Evolutionary conservation across 176 grass and related monocot genomes (phyloP).

Genomic region (Aegilops speltoides): DNA sequence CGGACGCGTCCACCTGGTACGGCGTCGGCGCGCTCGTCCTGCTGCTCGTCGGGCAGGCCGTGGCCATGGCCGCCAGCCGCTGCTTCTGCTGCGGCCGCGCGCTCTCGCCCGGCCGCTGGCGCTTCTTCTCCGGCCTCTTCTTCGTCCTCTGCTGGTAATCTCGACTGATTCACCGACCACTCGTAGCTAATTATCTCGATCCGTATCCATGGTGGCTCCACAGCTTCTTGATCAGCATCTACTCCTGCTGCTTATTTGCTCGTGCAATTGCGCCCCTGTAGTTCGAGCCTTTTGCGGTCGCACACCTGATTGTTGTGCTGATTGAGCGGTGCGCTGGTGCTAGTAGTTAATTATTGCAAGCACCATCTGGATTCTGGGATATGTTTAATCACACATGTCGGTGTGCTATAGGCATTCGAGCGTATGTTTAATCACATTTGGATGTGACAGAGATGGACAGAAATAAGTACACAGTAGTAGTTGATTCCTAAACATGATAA

Average conservation of each 20-base stretch:
- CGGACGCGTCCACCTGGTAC: conserved; percentile 69
- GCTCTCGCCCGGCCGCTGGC: conserved; percentile 49
- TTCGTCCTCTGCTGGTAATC: conserved; percentile 76
- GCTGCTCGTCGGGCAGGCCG: conserved; percentile 51
- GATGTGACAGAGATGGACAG: no score
- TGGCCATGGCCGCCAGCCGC: conserved; percentile 45
- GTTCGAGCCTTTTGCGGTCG: not conserved
- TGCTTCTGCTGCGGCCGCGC: conserved; percentile 94
- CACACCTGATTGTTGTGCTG: not conserved
- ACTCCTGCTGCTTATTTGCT: not conserved
- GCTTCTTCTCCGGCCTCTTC: conserved; percentile 56
- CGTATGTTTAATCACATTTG: not conserved
- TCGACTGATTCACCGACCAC: no score
- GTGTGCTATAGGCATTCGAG: not conserved
- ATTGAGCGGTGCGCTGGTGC: not conserved
- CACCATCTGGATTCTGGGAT: not conserved
- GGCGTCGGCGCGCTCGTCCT: conserved; percentile 68
- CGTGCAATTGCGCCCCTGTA: not conserved
- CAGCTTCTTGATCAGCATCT: not conserved
- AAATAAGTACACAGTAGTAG: no score
- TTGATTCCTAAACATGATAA: no score
- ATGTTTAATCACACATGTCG: not conserved
- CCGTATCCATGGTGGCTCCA: no score
- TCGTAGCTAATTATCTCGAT: no score
- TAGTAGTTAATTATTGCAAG: not conserved